Conservation (phyloP, 257 asterid species). For the Solanum dulcamara region DNA sequence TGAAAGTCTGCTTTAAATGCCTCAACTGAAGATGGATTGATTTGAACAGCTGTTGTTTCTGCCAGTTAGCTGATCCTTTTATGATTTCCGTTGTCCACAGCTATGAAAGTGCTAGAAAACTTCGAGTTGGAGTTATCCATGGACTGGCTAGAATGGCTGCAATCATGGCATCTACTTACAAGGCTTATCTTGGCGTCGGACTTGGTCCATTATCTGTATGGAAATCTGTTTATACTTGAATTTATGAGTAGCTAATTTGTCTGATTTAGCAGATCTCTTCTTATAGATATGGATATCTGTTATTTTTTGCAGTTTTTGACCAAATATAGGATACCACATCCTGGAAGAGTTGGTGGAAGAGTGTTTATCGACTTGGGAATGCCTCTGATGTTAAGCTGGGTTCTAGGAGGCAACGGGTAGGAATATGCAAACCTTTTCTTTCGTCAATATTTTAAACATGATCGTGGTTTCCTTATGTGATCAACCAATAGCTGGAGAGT, state of each 20-base stretch:
- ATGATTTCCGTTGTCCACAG: slow-evolving; percentile 25
- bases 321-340: slow-evolving; percentile 77
- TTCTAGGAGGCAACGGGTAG: slow-evolving; percentile 94
- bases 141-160: slow-evolving; percentile 99
- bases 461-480: neutral
- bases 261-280: no score
- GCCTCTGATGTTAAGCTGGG: slow-evolving; percentile 97
- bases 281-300: no score
- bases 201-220: slow-evolving; percentile 87
- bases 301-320: slow-evolving; percentile 89
- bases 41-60: neutral
- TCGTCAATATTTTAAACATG: neutral
- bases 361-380: slow-evolving; percentile 71
- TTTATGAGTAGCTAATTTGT: neutral
- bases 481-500: neutral
- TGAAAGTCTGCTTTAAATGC: neutral
- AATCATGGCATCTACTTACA: slow-evolving; percentile 89
- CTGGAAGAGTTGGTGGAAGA: slow-evolving; percentile 97
- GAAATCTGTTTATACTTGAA: neutral
- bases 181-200: slow-evolving; percentile 88
- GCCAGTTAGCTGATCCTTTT: neutral
- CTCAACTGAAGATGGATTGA: neutral
- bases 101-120: slow-evolving; percentile 69
- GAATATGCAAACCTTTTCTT: neutral
- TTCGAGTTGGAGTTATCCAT: slow-evolving; percentile 84